These are phyloP conservation scores for Apophysomyces ossiformis DNA, from an alignment of 371 early-diverging fungal genomes.

Conservation along the genomic window DNA sequence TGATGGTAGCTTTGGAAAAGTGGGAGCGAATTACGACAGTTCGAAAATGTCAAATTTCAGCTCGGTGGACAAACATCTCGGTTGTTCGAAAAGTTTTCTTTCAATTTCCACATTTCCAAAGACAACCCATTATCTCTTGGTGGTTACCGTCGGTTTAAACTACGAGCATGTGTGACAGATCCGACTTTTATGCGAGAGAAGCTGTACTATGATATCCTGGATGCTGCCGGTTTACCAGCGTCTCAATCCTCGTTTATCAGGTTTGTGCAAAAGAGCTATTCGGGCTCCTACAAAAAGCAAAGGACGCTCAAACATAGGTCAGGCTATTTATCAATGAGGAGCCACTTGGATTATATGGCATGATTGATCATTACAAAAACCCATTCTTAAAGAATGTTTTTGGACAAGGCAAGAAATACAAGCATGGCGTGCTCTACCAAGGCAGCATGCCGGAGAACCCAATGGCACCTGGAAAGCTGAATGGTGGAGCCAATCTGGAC, in stretches of 20 bases:
- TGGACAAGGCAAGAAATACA: constrained; percentile 19
- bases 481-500: constrained; percentile 34
- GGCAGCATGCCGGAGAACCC: constrained; percentile 42
- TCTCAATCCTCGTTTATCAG: constrained; percentile 46
- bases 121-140: constrained; percentile 16
- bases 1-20: background rate
- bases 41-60: constrained; percentile 19
- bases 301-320: background rate
- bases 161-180: constrained; percentile 46
- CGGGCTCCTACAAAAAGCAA: background rate
- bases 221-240: constrained; percentile 45
- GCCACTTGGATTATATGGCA: constrained; percentile 48
- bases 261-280: constrained; percentile 17
- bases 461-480: constrained; percentile 21
- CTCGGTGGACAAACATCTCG: constrained; percentile 42
- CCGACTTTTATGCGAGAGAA: constrained; percentile 60
- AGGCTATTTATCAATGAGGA: constrained; percentile 46
- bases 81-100: constrained; percentile 40
- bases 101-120: constrained; percentile 28
- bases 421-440: constrained; percentile 32
- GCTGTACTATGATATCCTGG: constrained; percentile 53
- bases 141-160: constrained; percentile 41
- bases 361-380: constrained; percentile 46
- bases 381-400: constrained; percentile 35
- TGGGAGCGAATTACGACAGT: constrained; percentile 2